Base-by-base conservation (phyloP, 2,329 filamentous ascomycete genomes). In the Saccharata proteae region DNA sequence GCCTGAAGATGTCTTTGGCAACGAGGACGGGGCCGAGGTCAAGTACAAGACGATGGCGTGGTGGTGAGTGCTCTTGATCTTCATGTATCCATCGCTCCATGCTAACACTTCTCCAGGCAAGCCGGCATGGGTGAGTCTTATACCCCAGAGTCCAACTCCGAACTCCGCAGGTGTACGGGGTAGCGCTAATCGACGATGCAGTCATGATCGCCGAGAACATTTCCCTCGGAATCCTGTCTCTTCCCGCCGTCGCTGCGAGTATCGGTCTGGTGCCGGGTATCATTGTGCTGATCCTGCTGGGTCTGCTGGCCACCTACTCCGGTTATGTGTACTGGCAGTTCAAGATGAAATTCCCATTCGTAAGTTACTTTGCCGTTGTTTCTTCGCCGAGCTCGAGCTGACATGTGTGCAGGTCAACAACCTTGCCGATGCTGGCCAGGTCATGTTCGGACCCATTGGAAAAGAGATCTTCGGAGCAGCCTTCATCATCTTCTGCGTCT, bases 401-500 rank as follows among this genome's bases (percentile, higher is more conserved):
- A 15, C 11, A 8, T 22, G 32, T 16, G 18, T 20, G 15, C 5
- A 18, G 13, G 24, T 33, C n/a, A 8, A 15, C 24, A 33, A 21
- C 18, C 19, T 36, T 13, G 34, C 25, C 5, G 34, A 36, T 34
- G 34, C 31, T 9, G 34, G 34, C 11, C 10, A 21, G 8, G 20
- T 36, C 21, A 9, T 36, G 11, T 27, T 34, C 30, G 30, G 23
- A 15, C 30, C 30, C 12, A n/a, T 19, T 5, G 34, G 34, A 6
- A 19, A 26, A 39, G 72, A 78, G 47, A 40, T 82, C 17, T 58
- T 79, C 23, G 74, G 74, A 14, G 53, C 59, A 39, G 73, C 68
- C 40, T 74, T 78, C 42, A 57, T 68, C 6, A 52, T 80, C 12
- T 72, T 80, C 51, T 59, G 81, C 20, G 57, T 77, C 32, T 79